Conservation (phyloP, 208 protist genomes). For the Angomonas ambiguus region DNA sequence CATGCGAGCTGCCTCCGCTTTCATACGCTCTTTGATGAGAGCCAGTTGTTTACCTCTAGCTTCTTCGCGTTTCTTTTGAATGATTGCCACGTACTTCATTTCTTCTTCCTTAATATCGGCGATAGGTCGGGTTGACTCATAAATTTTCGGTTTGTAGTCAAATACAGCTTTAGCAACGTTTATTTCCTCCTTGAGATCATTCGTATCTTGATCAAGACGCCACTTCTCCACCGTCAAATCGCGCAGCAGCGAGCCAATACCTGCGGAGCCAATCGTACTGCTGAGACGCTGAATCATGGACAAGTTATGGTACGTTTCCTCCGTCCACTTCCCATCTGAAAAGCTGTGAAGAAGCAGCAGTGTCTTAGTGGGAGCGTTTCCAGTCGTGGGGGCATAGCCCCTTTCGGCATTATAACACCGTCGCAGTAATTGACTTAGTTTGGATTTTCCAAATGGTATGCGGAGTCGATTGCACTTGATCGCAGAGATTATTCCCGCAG, state of each 20-base stretch:
- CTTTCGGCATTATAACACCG: conserved; percentile 89
- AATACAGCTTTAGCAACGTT: conserved; percentile 78
- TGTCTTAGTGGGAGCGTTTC: conserved; percentile 72
- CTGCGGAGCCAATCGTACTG: conserved; percentile 73
- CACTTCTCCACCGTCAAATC: conserved; percentile 89
- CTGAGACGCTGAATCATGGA: conserved; percentile 76
- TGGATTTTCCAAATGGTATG: conserved; percentile 91
- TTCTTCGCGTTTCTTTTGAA: conserved; percentile 76
- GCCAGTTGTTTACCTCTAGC: conserved; percentile 64
- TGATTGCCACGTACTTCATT: conserved; percentile 64
- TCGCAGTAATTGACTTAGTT: conserved; percentile 82
- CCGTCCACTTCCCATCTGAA: conserved; percentile 67
- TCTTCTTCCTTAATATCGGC: conserved; percentile 89
- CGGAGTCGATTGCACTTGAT: conserved; percentile 89
- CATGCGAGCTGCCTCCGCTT: conserved; percentile 58
- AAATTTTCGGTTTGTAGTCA: conserved; percentile 89
- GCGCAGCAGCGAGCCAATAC: conserved; percentile 79
- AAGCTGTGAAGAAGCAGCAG: conserved; percentile 83
- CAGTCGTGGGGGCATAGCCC: conserved; percentile 53
- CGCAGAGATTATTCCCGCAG: conserved; percentile 77
- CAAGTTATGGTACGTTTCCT: conserved; percentile 86
- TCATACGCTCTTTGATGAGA: conserved; percentile 54
- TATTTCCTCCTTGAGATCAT: conserved; percentile 85
- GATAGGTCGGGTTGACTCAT: conserved; percentile 61
- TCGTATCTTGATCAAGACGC: conserved; percentile 86